Conservation (phyloP, 2,329 filamentous ascomycete genomes). For the Cladophialophora carrionii region DNA sequence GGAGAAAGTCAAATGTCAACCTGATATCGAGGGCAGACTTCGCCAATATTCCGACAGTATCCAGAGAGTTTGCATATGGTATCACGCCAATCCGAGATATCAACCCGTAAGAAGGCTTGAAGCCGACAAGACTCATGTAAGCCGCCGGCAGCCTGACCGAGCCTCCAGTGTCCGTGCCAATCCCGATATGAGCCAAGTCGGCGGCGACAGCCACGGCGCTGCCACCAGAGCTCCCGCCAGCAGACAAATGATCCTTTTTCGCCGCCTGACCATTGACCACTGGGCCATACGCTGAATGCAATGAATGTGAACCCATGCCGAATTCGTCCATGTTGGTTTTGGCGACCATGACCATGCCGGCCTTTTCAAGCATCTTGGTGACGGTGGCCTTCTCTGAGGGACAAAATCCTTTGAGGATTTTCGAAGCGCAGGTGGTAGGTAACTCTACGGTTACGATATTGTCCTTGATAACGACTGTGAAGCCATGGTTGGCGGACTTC, state of each 20-base stretch:
- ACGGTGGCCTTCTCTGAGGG: conserved; percentile 85
- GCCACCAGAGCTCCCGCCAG: conserved; percentile 89
- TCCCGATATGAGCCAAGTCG: conserved; percentile 55
- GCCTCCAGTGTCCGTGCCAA: conserved; percentile 93
- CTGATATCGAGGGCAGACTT: conserved; percentile 57
- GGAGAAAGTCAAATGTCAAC: conserved; percentile 50
- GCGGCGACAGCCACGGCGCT: conserved; percentile 77
- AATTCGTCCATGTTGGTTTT: conserved; percentile 97
- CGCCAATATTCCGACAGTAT: conserved; percentile 81
- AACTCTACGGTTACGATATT: conserved; percentile 69
- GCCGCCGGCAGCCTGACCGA: conserved; percentile 85
- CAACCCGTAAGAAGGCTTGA: conserved; percentile 90
- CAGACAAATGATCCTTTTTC: conserved; percentile 62
- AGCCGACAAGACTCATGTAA: conserved; percentile 80
- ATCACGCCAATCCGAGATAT: conserved; percentile 84
- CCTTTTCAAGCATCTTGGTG: conserved; percentile 65
- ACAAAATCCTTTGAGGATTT: conserved; percentile 68
- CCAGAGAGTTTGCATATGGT: conserved; percentile 88
- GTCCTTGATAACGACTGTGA: conserved; percentile 70
- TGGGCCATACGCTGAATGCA: conserved; percentile 67
- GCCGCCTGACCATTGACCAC: conserved; percentile 50
- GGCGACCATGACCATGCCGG: conserved; percentile 67
- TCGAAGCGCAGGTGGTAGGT: conserved; percentile 83
- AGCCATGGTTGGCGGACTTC: conserved; percentile 31
- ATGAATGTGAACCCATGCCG: conserved; percentile 87